Evolutionary conservation across 2,329 filamentous ascomycete species (phyloP).

Genomic region (Sclerotinia nivalis): DNA sequence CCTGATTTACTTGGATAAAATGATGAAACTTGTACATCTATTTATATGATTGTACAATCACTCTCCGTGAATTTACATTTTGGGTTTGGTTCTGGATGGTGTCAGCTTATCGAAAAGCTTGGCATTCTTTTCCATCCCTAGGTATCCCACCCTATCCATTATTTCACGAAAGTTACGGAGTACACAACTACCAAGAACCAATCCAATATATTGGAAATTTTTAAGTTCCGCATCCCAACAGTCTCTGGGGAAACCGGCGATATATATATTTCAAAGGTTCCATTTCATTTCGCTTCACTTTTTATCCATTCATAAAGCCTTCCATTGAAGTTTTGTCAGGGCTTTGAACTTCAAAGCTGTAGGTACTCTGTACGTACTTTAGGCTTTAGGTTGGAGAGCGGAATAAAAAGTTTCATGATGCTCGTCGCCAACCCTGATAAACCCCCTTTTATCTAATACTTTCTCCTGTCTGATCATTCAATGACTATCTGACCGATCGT

Average conservation of each 20-base stretch:
- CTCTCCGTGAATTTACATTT: neutral
- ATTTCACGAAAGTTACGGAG: neutral
- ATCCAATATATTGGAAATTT: constrained; percentile 7
- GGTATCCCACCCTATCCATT: neutral
- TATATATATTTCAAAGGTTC: neutral
- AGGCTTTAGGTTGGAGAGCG: neutral
- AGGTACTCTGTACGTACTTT: no score
- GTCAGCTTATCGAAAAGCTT: neutral
- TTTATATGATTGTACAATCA: no score
- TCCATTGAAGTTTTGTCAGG: neutral
- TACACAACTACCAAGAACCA: neutral
- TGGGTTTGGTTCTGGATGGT: neutral
- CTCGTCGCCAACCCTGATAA: constrained; percentile 5
- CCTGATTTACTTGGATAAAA: neutral
- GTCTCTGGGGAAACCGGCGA: constrained; percentile 19
- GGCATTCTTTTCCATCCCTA: neutral
- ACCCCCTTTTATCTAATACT: neutral
- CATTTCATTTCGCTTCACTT: neutral
- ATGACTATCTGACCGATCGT: neutral
- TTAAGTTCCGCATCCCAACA: neutral
- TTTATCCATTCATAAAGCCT: neutral
- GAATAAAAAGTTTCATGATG: neutral
- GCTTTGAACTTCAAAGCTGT: neutral
- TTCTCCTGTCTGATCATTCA: neutral
- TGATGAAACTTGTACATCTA: neutral